These are phyloP conservation scores for Escovopsis sp. DNA, from an alignment of 2,329 filamentous ascomycete genomes.

Conservation along the genomic window DNA sequence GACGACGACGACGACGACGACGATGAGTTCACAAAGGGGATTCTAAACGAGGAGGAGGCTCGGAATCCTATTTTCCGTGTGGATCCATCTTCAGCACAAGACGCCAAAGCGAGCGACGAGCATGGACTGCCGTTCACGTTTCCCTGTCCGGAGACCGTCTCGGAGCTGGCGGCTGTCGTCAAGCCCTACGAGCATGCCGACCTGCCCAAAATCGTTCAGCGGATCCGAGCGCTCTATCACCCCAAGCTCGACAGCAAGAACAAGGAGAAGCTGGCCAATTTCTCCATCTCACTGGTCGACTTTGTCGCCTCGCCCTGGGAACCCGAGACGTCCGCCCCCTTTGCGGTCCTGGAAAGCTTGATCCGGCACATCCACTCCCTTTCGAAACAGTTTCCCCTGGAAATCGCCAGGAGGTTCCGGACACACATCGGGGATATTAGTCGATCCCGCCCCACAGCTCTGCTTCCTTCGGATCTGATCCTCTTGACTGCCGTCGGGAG, in stretches of 20 bases:
- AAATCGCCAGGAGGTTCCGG: constrained; percentile 65
- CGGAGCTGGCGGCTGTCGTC: constrained; percentile 55
- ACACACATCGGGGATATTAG: constrained; percentile 48
- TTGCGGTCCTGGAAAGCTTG: constrained; percentile 59
- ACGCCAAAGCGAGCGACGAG: constrained; percentile 26
- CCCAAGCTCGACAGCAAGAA: constrained; percentile 73
- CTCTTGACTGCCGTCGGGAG: constrained; percentile 70
- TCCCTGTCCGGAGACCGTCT: constrained; percentile 63
- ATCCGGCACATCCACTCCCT: constrained; percentile 87
- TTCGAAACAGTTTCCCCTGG: constrained; percentile 67
- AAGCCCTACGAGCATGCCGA: constrained; percentile 46
- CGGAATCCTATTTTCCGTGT: constrained; percentile 35
- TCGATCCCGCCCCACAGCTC: constrained; percentile 31
- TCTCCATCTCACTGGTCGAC: constrained; percentile 50
- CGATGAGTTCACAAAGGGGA: constrained; percentile 57
- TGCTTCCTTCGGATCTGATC: constrained; percentile 56
- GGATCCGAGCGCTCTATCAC: constrained; percentile 84
- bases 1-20: constrained; percentile 32
- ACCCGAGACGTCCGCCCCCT: constrained; percentile 33
- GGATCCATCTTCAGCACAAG: constrained; percentile 25
- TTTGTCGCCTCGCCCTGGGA: constrained; percentile 36
- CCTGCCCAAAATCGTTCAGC: constrained; percentile 65
- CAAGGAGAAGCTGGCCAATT: constrained; percentile 62
- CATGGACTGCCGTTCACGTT: constrained; percentile 68
- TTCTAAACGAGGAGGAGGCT: constrained; percentile 44